Evolutionary conservation across 2,329 filamentous ascomycete genomes (phyloP), one percentile per base, ranked within the genome.

Genomic region (Alternaria dauci): DNA sequence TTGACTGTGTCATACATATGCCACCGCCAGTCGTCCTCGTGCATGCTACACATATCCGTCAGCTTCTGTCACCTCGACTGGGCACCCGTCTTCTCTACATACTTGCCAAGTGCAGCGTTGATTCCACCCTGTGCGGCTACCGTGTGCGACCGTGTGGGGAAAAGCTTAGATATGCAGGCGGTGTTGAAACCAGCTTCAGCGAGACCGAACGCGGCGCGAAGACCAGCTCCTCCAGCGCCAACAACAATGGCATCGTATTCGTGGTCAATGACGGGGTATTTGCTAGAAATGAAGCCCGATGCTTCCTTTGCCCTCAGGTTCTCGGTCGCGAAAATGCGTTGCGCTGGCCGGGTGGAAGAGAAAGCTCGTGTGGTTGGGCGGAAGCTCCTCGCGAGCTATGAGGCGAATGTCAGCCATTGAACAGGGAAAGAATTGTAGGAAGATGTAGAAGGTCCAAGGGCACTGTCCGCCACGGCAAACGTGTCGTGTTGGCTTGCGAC

Each of bases 1-100:
- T 97, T 97, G 79, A 97, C 94, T 43, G 94, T 97, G 81, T 97
- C 94, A 85, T 97, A 97, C 94, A 97, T 97, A 84, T 97, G 94
- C 94, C 94, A 97, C 85, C 93, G 89, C 94, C 94, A 97, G 84
- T 97, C 93, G 76, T 97, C 94, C 85, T 94, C 88, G 86, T 97
- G 93, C 94, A 97, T 97, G 84, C 78, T 81, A 59, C 16, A 65
- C 18, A 34, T 36, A 26, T 44, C n/a, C 30, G 64, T 74, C 74
- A 81, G 64, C 55, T 53, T 43, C 39, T 50, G 28, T 11, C 8
- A 14, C 16, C 8, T 8, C 8, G 26, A 30, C 36, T 32, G 38
- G 4, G n/a, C 8, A 9, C 28, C 8, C 16, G 6, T 44, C 36
- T 20, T 11, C 1, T 41, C 11, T 28, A 80, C 79, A 48, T 72